Evolutionary conservation across 2,329 filamentous ascomycete species (phyloP).

Genomic region (Sporothrix protearum): DNA sequence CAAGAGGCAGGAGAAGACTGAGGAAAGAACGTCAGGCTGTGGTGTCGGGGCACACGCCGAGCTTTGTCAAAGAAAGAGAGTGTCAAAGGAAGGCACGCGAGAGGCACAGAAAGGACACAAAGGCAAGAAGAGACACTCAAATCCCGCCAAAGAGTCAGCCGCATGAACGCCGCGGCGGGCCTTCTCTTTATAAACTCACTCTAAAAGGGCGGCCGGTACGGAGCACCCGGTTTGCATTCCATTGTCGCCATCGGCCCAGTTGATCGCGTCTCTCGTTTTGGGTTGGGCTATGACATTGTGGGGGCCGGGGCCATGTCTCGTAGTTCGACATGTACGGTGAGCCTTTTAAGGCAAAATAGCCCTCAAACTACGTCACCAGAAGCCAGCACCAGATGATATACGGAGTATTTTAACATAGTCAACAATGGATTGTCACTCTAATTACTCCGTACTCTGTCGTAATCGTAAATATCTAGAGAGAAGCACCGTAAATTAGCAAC

Average conservation of each 20-base stretch:
- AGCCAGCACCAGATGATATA: not conserved
- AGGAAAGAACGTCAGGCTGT: not conserved
- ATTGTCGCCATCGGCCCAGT: not conserved
- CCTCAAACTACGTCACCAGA: not conserved
- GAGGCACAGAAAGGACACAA: not conserved
- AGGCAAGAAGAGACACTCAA: not conserved
- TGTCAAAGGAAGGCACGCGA: not conserved
- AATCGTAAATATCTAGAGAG: not conserved
- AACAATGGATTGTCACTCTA: not conserved
- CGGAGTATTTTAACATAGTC: too few relatives aligned
- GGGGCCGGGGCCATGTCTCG: not conserved
- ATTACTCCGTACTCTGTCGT: not conserved
- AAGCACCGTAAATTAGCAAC: not conserved
- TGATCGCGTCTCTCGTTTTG: not conserved
- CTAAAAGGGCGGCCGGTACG: not conserved
- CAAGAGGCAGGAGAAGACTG: not conserved
- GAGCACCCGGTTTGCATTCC: not conserved
- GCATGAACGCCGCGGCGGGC: not conserved
- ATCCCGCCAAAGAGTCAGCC: not conserved
- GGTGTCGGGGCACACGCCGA: not conserved
- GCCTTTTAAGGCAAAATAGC: not conserved
- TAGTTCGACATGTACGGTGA: not conserved
- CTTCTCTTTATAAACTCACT: not conserved
- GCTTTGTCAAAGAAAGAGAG: not conserved
- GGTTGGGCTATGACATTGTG: not conserved